Percentiles rank a stretch among this genome's conserved stretches.
phyloP scores from a whole-genome alignment of 768 basidiomycete species.

The Clavaria fumosa region DNA sequence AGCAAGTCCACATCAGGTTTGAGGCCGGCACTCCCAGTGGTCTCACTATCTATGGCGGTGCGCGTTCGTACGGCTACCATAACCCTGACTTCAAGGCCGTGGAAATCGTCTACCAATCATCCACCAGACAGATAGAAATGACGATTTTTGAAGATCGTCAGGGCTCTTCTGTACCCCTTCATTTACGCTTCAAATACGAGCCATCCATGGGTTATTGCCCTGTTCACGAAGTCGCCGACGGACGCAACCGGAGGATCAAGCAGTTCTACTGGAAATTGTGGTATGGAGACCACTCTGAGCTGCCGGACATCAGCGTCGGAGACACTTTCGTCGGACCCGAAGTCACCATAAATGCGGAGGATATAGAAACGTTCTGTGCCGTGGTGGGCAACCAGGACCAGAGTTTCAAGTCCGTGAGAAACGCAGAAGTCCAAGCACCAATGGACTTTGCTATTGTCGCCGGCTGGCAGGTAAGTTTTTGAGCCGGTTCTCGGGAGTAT shows the following conservation, averaged over 20 bases:
- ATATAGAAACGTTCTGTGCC: slow-evolving; percentile 79
- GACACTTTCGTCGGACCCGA: slow-evolving; percentile 81
- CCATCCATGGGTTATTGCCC: slow-evolving; percentile 82
- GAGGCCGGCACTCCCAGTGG: slow-evolving; percentile 34
- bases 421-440: slow-evolving; percentile 63
- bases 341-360: slow-evolving; percentile 59
- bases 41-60: slow-evolving; percentile 58
- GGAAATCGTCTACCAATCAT: slow-evolving; percentile 44
- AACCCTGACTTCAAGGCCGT: slow-evolving; percentile 69
- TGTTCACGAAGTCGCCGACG: slow-evolving; percentile 77
- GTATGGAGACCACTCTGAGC: slow-evolving; percentile 74
- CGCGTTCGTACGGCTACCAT: slow-evolving; percentile 66
- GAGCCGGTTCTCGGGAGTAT: slow-evolving; percentile 1
- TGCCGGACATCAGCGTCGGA: slow-evolving; percentile 67
- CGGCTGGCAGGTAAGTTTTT: slow-evolving; percentile 78
- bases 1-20: slow-evolving; percentile 54
- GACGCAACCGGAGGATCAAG: slow-evolving; percentile 83
- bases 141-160: slow-evolving; percentile 75
- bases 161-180: slow-evolving; percentile 61
- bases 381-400: slow-evolving; percentile 91
- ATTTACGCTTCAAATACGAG: slow-evolving; percentile 71
- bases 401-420: slow-evolving; percentile 69
- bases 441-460: slow-evolving; percentile 99
- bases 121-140: slow-evolving; percentile 45
- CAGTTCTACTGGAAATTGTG: slow-evolving; percentile 97